phyloP scores from a whole-genome alignment of 202 grass and related monocot genomes.

The Hordeum pubiflorum region DNA sequence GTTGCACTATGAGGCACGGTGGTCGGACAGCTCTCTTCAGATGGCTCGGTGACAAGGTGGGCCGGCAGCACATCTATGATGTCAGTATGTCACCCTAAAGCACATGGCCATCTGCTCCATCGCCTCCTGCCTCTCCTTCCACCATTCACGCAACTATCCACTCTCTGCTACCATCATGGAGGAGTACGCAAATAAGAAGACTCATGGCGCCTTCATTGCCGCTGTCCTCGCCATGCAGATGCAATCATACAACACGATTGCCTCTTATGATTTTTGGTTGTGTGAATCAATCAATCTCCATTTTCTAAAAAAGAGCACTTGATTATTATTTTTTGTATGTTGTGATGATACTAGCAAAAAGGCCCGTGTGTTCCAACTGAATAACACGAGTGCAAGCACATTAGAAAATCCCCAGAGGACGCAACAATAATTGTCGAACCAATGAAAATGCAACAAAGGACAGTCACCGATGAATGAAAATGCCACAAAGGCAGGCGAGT shows the following conservation, averaged over 20 bases:
- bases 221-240: slow-evolving; percentile 55
- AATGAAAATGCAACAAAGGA: too few relatives aligned
- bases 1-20: slow-evolving; percentile 49
- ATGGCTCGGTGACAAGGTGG: slow-evolving; percentile 56
- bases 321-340: neutral
- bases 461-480: too few relatives aligned
- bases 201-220: slow-evolving; percentile 24
- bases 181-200: slow-evolving; percentile 2
- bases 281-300: too few relatives aligned
- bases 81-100: slow-evolving; percentile 24
- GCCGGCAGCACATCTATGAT: slow-evolving; percentile 44
- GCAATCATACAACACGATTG: neutral
- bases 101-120: slow-evolving; percentile 48
- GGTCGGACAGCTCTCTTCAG: neutral
- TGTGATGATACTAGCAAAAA: neutral
- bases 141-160: slow-evolving; percentile 42
- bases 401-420: too few relatives aligned
- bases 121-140: slow-evolving; percentile 44
- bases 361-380: too few relatives aligned
- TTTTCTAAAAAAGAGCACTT: too few relatives aligned
- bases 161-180: slow-evolving; percentile 61
- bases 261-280: too few relatives aligned
- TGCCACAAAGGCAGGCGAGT: too few relatives aligned
- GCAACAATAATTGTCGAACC: too few relatives aligned
- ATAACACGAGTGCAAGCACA: too few relatives aligned